phyloP scores from a whole-genome alignment of 1,139 yeast genomes.

The Nakaseomyces sp. region DNA sequence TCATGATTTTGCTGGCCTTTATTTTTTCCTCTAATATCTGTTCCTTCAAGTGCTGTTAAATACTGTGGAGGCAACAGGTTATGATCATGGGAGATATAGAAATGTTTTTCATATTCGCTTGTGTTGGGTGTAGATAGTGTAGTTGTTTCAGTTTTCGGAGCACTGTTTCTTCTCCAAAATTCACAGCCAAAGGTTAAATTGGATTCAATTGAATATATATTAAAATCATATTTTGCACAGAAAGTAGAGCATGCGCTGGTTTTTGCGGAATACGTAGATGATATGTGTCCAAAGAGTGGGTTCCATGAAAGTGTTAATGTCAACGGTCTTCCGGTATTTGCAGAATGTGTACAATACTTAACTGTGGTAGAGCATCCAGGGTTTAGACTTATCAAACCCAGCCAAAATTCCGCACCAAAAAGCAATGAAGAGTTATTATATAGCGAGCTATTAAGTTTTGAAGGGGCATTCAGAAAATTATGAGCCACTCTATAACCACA shows the following conservation, averaged over 20 bases:
- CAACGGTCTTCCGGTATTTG: slow-evolving; percentile 80
- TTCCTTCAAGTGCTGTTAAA: not conserved
- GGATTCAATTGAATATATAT: slow-evolving; percentile 82
- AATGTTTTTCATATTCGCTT: not conserved
- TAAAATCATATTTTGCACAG: slow-evolving; percentile 81
- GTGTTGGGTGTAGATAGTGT: not conserved
- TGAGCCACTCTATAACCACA: slow-evolving; percentile 75
- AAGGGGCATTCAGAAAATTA: slow-evolving; percentile 46
- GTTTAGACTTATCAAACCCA: slow-evolving; percentile 73
- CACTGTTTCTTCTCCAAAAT: slow-evolving; percentile 43
- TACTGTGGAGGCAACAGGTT: not conserved
- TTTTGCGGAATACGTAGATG: slow-evolving; percentile 81
- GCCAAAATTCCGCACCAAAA: slow-evolving; percentile 83
- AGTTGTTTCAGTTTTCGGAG: slow-evolving; percentile 7
- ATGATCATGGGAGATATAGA: slow-evolving; percentile 5
- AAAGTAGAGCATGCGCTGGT: slow-evolving; percentile 72
- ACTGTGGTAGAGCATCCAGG: slow-evolving; percentile 80
- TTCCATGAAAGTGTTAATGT: slow-evolving; percentile 82
- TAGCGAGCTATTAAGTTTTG: slow-evolving; percentile 32
- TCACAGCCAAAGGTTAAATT: slow-evolving; percentile 83
- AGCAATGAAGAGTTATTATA: slow-evolving; percentile 43
- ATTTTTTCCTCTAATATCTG: not conserved
- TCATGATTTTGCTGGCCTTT: slow-evolving; percentile 25
- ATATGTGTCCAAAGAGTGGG: slow-evolving; percentile 84
- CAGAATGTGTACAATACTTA: slow-evolving; percentile 77